Evolutionary conservation across 805 yeast species (phyloP), one percentile per base, ranked within the genome.

Genomic region (Ogataea haglerorum): DNA sequence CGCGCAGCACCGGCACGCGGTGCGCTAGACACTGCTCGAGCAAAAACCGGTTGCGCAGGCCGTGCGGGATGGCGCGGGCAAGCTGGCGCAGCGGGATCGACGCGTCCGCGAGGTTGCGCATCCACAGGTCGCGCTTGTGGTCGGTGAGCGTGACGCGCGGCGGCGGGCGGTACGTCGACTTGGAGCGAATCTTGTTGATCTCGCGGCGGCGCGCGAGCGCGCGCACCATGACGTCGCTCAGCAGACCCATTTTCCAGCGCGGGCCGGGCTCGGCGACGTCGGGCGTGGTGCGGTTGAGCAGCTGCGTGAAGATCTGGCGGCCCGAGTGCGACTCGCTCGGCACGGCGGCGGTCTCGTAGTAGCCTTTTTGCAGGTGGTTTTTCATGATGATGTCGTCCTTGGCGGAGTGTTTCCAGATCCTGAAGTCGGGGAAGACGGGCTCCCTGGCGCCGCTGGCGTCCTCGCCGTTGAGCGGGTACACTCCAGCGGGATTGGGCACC

Each of bases 61-160:
- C 97, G 58, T 91, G 96, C 0, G 99, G 98, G 6, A 91, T 75
- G 14, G 89, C 85, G 39, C 85, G 71, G 2, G 93, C 75, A 4
- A 90, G 73, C 44, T 75, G 76, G 30, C 75, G 69, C 35, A 91
- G 65, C 0, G 96, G 85, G 0, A 82, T 70, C 14, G 68, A 63
- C 0, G 83, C 74, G 38, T 84, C 72, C 3, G 93, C 86, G 37
- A 91, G 69, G 54, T 88, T 95, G 38, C 73, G 74, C 34, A 91
- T 67, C 99, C 99, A 91, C 2, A 80, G 68, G 46, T 87, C 96
- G 43, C 82, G 74, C 57, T 86, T 85, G 55, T 81, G 83, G 45
- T 90, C 95, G 0, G 97, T 90, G 22, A 91, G 62, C 0, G 96
- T 91, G 19, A 91, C 95, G 47, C 96, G 69, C 10, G 95, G 90